Evolutionary conservation across 345 rosid species (phyloP), one percentile per base, ranked within the genome.

Genomic region (Brassica carinata): DNA sequence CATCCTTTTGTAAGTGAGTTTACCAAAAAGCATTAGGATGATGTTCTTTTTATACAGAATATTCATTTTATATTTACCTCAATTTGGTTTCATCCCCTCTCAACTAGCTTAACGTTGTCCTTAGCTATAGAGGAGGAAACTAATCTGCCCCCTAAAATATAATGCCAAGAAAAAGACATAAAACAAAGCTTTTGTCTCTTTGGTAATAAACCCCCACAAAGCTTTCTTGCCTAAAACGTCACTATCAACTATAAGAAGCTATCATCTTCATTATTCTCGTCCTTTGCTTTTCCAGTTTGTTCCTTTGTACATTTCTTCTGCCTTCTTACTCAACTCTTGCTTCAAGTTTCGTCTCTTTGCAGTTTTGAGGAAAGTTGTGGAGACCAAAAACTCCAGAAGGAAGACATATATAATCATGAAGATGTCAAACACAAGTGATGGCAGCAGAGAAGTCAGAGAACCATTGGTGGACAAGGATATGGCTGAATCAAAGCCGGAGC

Each of bases 401-500:
- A 48, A 70, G 19, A 14, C 8, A 67, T 3, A 53, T 19, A 29
- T 45, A 74, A 57, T 31, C 71, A 51, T 8, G 83, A 75, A 75
- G 76, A 64, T 65, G 80, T 69, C 73, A 9, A 66, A 65, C 69
- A 40, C 14, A 66, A 81, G 69, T 71, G 80, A 71, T 64, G 84
- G 64, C 5, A 57, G 72, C 67, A 34, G 64, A 45, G 70, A 68
- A 67, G 79, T 65, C 61, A 43, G 61, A 18, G 79, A 81, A 43
- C 58, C 84, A 43, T 64, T 81, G 70, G 69, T 81, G 6, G 63
- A 26, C 57, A 83, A 81, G 83, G 66, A 69, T 51, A 53, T 26
- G 78, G 53, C 72, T 33, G 83, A 14, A 66, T 75, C 79, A 81
- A 79, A 80, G 75, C 81, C 74, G 13, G 90, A 77, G 26, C 85